Base-by-base conservation (phyloP, 106 monocot genomes). In the Gastrodia elata region DNA sequence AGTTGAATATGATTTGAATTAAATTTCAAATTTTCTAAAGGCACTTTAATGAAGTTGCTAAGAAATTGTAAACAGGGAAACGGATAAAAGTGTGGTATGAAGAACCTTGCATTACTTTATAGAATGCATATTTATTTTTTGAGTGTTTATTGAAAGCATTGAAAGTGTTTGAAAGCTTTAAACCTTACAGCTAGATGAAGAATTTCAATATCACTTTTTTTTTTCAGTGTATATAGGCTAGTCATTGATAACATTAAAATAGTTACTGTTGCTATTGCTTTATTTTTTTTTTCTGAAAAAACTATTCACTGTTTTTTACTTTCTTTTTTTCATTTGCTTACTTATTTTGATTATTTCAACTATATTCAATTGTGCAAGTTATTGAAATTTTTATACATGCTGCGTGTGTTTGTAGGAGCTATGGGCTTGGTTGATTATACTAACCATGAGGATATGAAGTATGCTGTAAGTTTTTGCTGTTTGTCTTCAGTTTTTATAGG, bases 361-460 rank as follows among this genome's bases (percentile, higher is more conserved):
- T 13, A 24, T 30, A 30, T 10, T 61, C 14, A 59, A 9, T 15
- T 61, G 8, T 61, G 11, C 22, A 32, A 61, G 32, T 13, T 30
- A 30, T 4, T 61, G 11, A 61, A 61, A 9, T n/a, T 11, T 61
- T 32, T 61, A 10, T 61, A 61, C 11, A 52, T 22, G 20, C 25
- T 78, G 13, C 6, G 34, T 64, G 57, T 35, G 6, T 68, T 42
- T 81, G 39, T 75, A 88, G 91, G 86, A 41, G 67, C 76, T 7
- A 80, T 74, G 75, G 91, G 91, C 26, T 44, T 88, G 35, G 91
- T 91, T 68, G 88, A 91, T 64, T 91, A 88, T 72, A 88, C 91
- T 6, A 91, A 88, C 52, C 82, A 78, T 70, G 91, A 91, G 7
- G 91, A 91, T 76, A 91, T 91, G 91, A 91, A 82, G 73, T 91